These are phyloP conservation scores for Ganoderma resinaceum DNA, from an alignment of 1,284 basidiomycete genomes.

Conservation along the genomic window DNA sequence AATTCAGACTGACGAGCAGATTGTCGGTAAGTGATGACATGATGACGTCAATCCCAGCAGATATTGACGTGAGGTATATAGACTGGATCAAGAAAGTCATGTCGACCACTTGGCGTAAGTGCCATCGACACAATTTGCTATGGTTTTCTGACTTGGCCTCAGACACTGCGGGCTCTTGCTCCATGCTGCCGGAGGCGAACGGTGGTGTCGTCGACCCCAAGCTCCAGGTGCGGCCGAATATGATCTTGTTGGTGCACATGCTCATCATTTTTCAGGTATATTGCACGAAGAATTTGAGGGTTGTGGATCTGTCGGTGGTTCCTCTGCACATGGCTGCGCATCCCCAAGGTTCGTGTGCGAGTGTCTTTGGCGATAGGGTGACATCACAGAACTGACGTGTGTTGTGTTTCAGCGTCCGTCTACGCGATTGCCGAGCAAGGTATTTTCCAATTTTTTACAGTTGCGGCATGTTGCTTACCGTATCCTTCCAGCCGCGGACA, in stretches of 20 bases:
- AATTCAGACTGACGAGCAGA: constrained; percentile 34
- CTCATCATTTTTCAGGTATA: constrained; percentile 45
- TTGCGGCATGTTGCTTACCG: neutral
- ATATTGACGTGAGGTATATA: constrained; percentile 8
- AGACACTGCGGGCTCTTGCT: constrained; percentile 42
- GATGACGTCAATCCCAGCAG: too few relatives aligned
- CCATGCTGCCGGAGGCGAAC: constrained; percentile 38
- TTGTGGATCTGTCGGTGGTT: constrained; percentile 44
- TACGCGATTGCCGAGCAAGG: constrained; percentile 43
- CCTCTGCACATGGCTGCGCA: constrained; percentile 40
- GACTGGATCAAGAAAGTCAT: constrained; percentile 36
- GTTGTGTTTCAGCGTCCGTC: constrained; percentile 31
- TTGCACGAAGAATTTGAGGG: constrained; percentile 46
- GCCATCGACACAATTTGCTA: neutral
- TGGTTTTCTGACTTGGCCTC: constrained; percentile 22
- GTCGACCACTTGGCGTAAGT: constrained; percentile 40
- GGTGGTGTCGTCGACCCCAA: constrained; percentile 39
- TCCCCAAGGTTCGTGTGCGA: constrained; percentile 35
- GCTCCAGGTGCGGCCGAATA: constrained; percentile 31
- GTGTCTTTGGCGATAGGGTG: too few relatives aligned
- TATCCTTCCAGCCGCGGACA: constrained; percentile 37
- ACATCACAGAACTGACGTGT: constrained; percentile 13
- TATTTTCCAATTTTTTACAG: constrained; percentile 14
- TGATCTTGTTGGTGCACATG: neutral
- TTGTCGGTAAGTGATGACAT: constrained; percentile 29